phyloP scores from a whole-genome alignment of 148 eudicot species.

The Rhododendron mucronatum region DNA sequence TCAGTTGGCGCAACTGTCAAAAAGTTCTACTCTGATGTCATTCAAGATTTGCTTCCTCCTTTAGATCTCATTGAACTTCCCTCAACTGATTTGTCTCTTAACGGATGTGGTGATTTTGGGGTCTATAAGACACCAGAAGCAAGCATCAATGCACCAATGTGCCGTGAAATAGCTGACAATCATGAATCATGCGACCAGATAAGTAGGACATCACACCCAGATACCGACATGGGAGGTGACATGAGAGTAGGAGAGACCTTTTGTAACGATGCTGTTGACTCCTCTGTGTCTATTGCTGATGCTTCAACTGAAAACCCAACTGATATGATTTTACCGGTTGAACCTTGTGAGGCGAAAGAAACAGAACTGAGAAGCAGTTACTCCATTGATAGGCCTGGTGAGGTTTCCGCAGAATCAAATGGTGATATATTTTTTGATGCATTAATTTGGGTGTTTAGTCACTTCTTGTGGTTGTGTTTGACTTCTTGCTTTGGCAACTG shows the following conservation, averaged over 20 bases:
- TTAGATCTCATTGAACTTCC: conserved; percentile 41
- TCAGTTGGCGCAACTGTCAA: conserved; percentile 68
- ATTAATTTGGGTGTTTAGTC: neutral
- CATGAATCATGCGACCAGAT: conserved; percentile 13
- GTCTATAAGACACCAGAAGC: conserved; percentile 26
- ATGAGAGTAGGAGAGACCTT: conserved; percentile 1
- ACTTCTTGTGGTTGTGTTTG: neutral
- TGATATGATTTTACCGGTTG: conserved; percentile 8
- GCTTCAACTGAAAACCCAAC: conserved; percentile 6
- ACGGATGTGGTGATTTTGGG: conserved; percentile 27
- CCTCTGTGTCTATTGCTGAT: neutral
- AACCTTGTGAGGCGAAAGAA: conserved; percentile 19
- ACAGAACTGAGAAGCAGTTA: conserved; percentile 18
- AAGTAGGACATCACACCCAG: neutral
- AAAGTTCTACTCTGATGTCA: conserved; percentile 69
- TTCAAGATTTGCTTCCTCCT: conserved; percentile 56
- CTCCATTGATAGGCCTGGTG: conserved; percentile 1
- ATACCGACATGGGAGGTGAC: conserved; percentile 4
- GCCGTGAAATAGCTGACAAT: conserved; percentile 9
- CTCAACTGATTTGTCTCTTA: conserved; percentile 26
- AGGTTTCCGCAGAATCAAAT: conserved; percentile 16
- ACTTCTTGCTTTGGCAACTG: neutral
- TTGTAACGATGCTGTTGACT: neutral
- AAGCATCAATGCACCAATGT: conserved; percentile 15
- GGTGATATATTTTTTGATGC: conserved; percentile 23